Base-by-base conservation (phyloP, 129 eudicot genomes). In the Artemisia annua region DNA sequence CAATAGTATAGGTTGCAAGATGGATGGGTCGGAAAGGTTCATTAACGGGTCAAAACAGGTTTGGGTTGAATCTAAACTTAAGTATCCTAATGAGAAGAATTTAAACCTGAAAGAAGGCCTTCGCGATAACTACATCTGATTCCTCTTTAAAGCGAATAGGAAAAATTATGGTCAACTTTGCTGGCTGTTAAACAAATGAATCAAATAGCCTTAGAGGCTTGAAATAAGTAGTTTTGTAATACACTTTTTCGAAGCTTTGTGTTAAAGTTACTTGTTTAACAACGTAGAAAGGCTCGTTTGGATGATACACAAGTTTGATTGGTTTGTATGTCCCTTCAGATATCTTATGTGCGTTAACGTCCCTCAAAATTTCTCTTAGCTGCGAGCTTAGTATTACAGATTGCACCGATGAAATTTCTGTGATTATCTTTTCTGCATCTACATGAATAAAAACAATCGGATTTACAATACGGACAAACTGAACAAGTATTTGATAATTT, bases 21-120 rank as follows among this genome's bases (percentile, higher is more conserved):
- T 28, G 32, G 4, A 28, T 28, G 0, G 32, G 32, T 28, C 32
- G 5, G 32, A 5, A 5, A 28, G 0, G 32, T 28, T 3, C 0
- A 1, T 5, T 51, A 52, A 24, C 7, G 19, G 61, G 10, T 17
- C 48, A 49, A 7, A n/a, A 67, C 15, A 22, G 3, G 59, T 46
- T 39, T 63, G 67, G 49, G 5, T 66, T 11, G 44, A 24, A 48
- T 39, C 10, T 39, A 39, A 39, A 5, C 12, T 5, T 20, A 22
- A 58, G 63, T 58, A 58, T 61, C 30, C 3, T 26, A 61, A 61
- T 48, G 0, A 17, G 15, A 61, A 28, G 48, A 13, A 54, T 10
- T 58, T 49, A 30, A 57, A 94, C 99, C 99, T 95, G 99, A 80
- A 95, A 91, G 83, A 95, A 91, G 53, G 91, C 86, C 77, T 94